Evolutionary conservation across 2,329 filamentous ascomycete genomes (phyloP).

Genomic region (Clarireedia paspali): DNA sequence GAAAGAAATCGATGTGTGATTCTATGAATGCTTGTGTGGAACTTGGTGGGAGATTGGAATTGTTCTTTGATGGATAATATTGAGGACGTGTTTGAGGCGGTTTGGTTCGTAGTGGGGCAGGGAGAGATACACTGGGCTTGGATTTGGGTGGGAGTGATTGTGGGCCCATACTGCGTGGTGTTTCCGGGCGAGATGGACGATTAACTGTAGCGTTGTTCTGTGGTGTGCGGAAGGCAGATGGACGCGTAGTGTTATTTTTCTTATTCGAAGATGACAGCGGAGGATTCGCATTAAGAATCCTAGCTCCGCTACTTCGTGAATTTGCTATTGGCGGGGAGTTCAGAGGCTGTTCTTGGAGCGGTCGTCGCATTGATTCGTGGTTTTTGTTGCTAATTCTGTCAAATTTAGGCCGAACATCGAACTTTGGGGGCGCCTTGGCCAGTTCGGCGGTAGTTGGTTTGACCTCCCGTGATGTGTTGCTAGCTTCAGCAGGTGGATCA

Average conservation of each 20-base stretch:
- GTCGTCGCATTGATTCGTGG: not conserved
- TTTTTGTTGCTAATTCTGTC: not conserved
- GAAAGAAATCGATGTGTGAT: slow-evolving; percentile 43
- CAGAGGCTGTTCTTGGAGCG: not conserved
- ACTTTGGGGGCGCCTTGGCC: not conserved
- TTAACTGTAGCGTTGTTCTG: not conserved
- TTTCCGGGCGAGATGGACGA: slow-evolving; percentile 8
- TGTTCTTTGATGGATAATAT: not conserved
- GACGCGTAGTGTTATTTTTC: not conserved
- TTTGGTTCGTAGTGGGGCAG: not conserved
- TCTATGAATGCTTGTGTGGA: slow-evolving; percentile 48
- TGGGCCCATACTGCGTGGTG: slow-evolving; percentile 19
- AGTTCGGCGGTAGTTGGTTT: too few species aligned
- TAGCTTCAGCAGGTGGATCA: too few species aligned
- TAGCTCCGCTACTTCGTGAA: not conserved
- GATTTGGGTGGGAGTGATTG: slow-evolving; percentile 10
- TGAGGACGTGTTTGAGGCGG: not conserved
- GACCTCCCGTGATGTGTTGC: too few species aligned
- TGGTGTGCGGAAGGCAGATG: not conserved
- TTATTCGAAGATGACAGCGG: too few species aligned
- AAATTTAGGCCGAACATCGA: not conserved
- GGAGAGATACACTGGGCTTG: not conserved
- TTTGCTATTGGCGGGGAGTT: not conserved
- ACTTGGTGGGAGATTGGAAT: slow-evolving; percentile 24
- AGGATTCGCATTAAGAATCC: not conserved